Base-by-base conservation (phyloP, 805 yeast genomes). In the Metschnikowia cerradonensis region DNA sequence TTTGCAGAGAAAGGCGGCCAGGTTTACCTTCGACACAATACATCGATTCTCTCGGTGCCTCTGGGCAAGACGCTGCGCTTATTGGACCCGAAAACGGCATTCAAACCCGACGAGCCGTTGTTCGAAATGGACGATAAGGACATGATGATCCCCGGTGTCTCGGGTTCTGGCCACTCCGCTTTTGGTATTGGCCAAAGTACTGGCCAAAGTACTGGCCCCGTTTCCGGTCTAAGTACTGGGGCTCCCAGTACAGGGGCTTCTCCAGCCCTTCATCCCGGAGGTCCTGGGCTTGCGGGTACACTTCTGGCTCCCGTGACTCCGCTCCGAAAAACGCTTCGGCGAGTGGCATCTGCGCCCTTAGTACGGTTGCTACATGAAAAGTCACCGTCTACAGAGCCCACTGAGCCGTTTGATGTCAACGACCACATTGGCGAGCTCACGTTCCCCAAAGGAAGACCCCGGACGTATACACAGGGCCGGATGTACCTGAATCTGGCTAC, bases 291-390 rank as follows among this genome's bases (percentile, higher is more conserved):
- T 26, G 11, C 30, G 30, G 30, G 10, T 26, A 26, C 30, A 26
- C 11, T 26, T 26, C 42, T 49, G 14, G 37, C 48, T 0, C 60
- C 58, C 4, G 48, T 48, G 6, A 51, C 65, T 11, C 66, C 70
- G 1, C 60, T 76, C 37, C 77, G 70, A 19, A 67, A 72, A 39
- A 72, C 74, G 19, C 68, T 88, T 22, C 72, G 94, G 53, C 75
- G 95, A 54, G 95, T 87, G 1, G 91, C 96, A 0, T 88, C 96
- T 0, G 95, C 94, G 1, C 96, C 96, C 10, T 73, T 86, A 49
- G 86, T 73, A 15, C 52, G 72, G 4, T 51, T 71, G n/a, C 53
- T 72, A 52, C 60, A 58, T 51, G 72, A 62, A 13, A 48, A 50
- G 20, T 33, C 54, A 13, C 54, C 60, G 39, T 41, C 52, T 6